Percentiles rank a stretch among this genome's conserved stretches.
Conservation (phyloP, 2,329 filamentous ascomycete genomes). For the Dactylellina cionopaga region DNA sequence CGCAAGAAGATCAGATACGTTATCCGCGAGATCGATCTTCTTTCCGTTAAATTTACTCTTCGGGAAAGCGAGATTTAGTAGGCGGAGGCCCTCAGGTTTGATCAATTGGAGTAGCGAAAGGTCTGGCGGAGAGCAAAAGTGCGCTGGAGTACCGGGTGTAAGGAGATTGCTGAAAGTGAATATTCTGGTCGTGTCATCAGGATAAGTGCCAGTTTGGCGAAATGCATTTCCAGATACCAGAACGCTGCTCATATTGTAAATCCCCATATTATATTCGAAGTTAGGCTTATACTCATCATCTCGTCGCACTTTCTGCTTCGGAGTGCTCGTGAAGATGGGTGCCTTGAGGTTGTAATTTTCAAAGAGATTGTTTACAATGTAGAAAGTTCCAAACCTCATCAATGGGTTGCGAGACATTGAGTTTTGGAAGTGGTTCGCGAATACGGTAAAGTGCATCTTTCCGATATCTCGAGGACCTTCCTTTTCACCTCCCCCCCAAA, state of each 20-base stretch:
- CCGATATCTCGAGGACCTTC: slow-evolving; percentile 53
- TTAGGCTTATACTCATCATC: slow-evolving; percentile 32
- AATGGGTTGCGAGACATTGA: slow-evolving; percentile 53
- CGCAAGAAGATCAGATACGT: slow-evolving; percentile 22
- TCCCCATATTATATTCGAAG: slow-evolving; percentile 52
- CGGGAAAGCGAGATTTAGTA: slow-evolving; percentile 29
- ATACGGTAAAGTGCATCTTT: slow-evolving; percentile 54
- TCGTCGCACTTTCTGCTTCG: slow-evolving; percentile 2
- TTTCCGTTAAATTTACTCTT: slow-evolving; percentile 45
- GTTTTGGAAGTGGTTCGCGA: slow-evolving; percentile 52
- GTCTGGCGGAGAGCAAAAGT: slow-evolving; percentile 40
- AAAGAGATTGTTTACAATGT: slow-evolving; percentile 53
- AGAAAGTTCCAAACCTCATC: slow-evolving; percentile 53
- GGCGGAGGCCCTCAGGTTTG: slow-evolving; percentile 21
- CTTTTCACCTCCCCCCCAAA: slow-evolving; percentile 53
- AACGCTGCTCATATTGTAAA: slow-evolving; percentile 52
- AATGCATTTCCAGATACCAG: slow-evolving; percentile 52
- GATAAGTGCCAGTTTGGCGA: slow-evolving; percentile 41
- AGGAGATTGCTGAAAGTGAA: slow-evolving; percentile 53
- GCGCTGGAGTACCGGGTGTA: slow-evolving; percentile 26
- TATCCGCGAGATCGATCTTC: slow-evolving; percentile 21
- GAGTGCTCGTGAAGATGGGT: slow-evolving; percentile 29
- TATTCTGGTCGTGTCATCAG: slow-evolving; percentile 42
- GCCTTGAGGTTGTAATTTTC: slow-evolving; percentile 49
- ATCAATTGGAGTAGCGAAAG: slow-evolving; percentile 16